Evolutionary conservation across 371 early-diverging fungal species (phyloP), one percentile per base, ranked within the genome.

Genomic region (Mucor plumbeus): DNA sequence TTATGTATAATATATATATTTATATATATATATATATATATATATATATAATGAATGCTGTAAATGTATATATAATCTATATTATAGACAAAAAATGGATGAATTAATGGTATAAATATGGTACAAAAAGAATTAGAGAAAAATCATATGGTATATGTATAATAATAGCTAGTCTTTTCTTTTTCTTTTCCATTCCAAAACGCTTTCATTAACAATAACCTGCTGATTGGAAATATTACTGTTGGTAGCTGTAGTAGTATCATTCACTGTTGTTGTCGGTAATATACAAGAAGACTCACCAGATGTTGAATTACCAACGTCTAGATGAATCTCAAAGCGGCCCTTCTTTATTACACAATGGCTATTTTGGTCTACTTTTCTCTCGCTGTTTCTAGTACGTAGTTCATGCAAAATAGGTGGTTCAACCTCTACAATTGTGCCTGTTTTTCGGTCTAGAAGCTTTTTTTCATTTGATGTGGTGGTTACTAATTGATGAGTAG

Each of bases 261-360:
- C 53, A 31, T 4, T 53, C 53, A 31, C 38, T 36, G 39, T 35
- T 63, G 59, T 34, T 21, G 54, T 60, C 48, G 59, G 54, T 53
- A 53, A 14, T 53, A 53, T 31, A 53, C 26, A 53, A 1, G 31
- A 31, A 5, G 31, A 31, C 14, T 53, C 53, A 14, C 53, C 53
- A 53, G 53, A 53, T 33, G 50, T 67, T 31, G 59, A 4, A 43
- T 58, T 48, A 38, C 71, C 61, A 44, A 67, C 60, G 56, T 69
- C 70, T 34, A 77, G 68, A 17, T 65, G 65, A 36, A 78, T 73
- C 64, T 75, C 76, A 73, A 78, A 78, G 38, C 79, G 79, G 48
- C 79, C 79, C 48, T 78, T 78, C 56, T 73, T 78, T 40, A 78
- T 75, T n/a, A 73, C 64, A 61, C 66, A 56, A 56, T 36, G 56